Conservation (phyloP, 2,329 filamentous ascomycete genomes). For the Pseudopyricularia cyperi region DNA sequence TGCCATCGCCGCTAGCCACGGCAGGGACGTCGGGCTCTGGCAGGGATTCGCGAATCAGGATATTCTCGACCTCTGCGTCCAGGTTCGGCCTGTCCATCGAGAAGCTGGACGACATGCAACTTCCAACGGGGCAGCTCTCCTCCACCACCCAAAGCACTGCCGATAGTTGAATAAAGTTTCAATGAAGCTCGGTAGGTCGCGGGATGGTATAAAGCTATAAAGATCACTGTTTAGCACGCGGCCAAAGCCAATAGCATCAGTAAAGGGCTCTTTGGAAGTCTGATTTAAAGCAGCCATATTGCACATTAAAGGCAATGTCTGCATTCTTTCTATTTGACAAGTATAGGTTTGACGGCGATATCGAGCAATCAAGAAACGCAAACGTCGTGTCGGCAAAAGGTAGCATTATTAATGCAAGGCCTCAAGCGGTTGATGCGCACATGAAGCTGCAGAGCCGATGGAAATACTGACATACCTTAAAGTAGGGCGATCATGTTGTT, state of each 20-base stretch:
- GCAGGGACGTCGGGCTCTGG: conserved; percentile 30
- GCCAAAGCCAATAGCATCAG: not conserved
- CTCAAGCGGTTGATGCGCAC: not conserved
- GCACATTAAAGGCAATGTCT: not conserved
- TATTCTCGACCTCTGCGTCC: conserved; percentile 19
- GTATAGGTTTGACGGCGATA: not conserved
- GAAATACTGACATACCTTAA: conserved; percentile 9
- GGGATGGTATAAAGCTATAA: not conserved
- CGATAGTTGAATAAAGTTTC: not conserved
- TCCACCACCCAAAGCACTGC: not conserved
- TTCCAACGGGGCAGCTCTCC: not conserved
- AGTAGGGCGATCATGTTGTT: conserved; percentile 11
- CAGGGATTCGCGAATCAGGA: conserved; percentile 28
- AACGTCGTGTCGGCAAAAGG: not conserved
- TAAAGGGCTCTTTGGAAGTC: not conserved
- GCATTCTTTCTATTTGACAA: not conserved
- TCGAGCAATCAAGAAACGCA: not conserved
- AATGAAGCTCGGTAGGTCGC: not conserved
- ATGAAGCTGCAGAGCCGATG: not conserved
- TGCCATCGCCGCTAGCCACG: conserved; percentile 25
- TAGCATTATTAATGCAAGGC: not conserved
- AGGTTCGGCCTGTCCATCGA: conserved; percentile 18
- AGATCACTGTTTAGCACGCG: not conserved
- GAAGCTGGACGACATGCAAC: not conserved
- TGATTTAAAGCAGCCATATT: not conserved